Percentiles rank a stretch among this genome's conserved stretches.
Evolutionary conservation across 768 basidiomycete species (phyloP).

Genomic region (Auricularia auricula-judae): DNA sequence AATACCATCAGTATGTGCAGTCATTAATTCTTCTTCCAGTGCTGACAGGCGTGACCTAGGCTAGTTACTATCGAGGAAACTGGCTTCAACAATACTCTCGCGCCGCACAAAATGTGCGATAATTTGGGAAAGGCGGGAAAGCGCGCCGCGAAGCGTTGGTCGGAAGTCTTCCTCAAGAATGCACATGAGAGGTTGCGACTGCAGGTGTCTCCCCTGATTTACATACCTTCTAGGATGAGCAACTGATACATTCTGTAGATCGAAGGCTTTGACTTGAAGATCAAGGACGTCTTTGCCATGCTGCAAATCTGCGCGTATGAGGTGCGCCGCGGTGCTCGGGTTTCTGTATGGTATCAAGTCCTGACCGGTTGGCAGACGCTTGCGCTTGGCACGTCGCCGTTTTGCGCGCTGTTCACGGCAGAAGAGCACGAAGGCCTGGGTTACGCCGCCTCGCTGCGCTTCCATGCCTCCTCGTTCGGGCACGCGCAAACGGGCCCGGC

Average conservation of each 20-base stretch:
- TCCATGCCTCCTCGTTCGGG: slow-evolving; percentile 22
- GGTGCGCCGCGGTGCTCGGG: slow-evolving; percentile 9
- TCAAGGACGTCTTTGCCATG: slow-evolving; percentile 23
- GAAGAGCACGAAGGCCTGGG: slow-evolving; percentile 21
- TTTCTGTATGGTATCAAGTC: background rate
- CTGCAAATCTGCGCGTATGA: slow-evolving; percentile 31
- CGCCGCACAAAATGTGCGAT: slow-evolving; percentile 24
- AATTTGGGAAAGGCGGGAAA: slow-evolving; percentile 14
- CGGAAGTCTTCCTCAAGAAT: slow-evolving; percentile 26
- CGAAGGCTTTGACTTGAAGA: slow-evolving; percentile 21
- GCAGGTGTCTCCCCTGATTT: background rate
- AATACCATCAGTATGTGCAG: slow-evolving; percentile 46
- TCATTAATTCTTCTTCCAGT: background rate
- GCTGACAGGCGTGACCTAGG: background rate
- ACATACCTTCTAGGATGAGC: background rate
- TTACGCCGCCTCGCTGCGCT: slow-evolving; percentile 18
- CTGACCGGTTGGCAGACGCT: slow-evolving; percentile 12
- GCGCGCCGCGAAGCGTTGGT: slow-evolving; percentile 23
- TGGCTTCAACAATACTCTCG: slow-evolving; percentile 40
- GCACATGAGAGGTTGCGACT: slow-evolving; percentile 11
- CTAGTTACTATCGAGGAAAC: slow-evolving; percentile 60
- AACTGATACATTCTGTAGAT: slow-evolving; percentile 16
- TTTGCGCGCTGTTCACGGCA: slow-evolving; percentile 27
- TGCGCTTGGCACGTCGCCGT: slow-evolving; percentile 25
- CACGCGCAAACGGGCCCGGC: slow-evolving; percentile 14